Evolutionary conservation across 352 stramenopile genomes (phyloP), one percentile per base, ranked within the genome.

Genomic region (Phytophthora capsici): DNA sequence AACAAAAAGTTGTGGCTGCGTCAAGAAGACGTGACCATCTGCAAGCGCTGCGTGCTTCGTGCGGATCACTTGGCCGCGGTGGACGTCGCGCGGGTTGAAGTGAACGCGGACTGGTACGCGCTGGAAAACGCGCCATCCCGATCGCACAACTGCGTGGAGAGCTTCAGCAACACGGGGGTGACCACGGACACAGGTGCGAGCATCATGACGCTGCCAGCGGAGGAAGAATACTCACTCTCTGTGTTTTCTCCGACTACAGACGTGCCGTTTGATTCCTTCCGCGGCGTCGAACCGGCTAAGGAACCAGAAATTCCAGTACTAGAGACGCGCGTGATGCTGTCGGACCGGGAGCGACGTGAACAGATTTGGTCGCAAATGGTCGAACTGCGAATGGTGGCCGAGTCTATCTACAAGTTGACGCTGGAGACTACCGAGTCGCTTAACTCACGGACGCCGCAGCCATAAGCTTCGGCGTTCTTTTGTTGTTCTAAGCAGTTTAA

Each of bases 351-450:
- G 17, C 54, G 67, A 4, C 69, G 60, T 10, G 69, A 77, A 34
- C 69, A 71, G 17, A 77, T 73, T 28, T 73, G 69, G 64, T 77
- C 69, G 41, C 77, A 83, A 47, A 84, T 86, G 71, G 75, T 79
- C 32, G 72, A 80, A 52, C 49, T 84, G 37, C 66, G 72, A 16
- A 75, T 70, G 55, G 69, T 80, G 13, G 74, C 71, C 20, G 69
- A 86, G 46, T 78, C 71, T 47, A 78, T 83, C 34, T 86, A 80
- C 69, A 71, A 83, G 26, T 68, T 78, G 41, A 69, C 69, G 1
- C 55, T 71, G 7, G 65, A 78, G 65, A 75, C 65, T 6, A 63
- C 56, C 20, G 52, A 75, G 49, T 74, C 69, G 13, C 34, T 74
- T 3, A 67, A 73, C 19, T 22, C 54, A 16, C 30, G 19, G 34